A percentile compares a stretch with the other conserved stretches of the same genome.
Conservation (phyloP, 1,284 basidiomycete genomes). For the Trichosporon asahii region DNA sequence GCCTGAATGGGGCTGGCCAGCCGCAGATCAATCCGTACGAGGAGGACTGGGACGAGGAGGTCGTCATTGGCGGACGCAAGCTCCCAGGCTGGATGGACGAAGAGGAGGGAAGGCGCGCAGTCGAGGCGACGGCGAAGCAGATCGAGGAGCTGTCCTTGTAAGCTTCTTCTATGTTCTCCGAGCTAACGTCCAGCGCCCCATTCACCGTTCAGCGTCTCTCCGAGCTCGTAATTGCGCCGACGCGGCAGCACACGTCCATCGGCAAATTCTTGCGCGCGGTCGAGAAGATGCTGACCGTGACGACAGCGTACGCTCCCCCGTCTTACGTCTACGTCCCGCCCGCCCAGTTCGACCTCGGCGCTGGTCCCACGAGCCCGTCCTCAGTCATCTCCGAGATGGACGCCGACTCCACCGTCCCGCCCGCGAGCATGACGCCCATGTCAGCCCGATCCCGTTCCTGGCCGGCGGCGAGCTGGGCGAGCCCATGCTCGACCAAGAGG, state of each 20-base stretch:
- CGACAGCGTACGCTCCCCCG: constrained; percentile 57
- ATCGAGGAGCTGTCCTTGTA: constrained; percentile 63
- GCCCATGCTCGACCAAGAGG: constrained; percentile 17
- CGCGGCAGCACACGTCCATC: constrained; percentile 67
- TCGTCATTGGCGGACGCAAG: constrained; percentile 55
- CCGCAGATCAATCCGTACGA: constrained; percentile 27
- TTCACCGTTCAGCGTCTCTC: constrained; percentile 91
- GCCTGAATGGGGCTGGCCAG: constrained; percentile 17
- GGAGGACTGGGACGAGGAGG: constrained; percentile 48
- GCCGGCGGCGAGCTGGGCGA: constrained; percentile 21
- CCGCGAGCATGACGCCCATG: constrained; percentile 46
- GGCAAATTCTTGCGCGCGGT: constrained; percentile 90
- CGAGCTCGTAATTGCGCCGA: constrained; percentile 73
- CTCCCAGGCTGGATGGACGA: constrained; percentile 56
- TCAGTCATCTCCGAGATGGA: constrained; percentile 17
- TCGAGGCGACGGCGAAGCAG: constrained; percentile 61
- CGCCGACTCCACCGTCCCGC: constrained; percentile 40
- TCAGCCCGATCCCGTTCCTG: constrained; percentile 52
- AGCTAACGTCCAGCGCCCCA: constrained; percentile 59
- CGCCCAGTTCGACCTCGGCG: neutral
- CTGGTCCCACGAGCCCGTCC: neutral
- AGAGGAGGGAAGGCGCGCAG: constrained; percentile 63
- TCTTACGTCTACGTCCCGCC: constrained; percentile 37
- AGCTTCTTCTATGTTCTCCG: constrained; percentile 15
- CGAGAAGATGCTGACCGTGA: constrained; percentile 79